Percentiles rank a stretch among this genome's conserved stretches.
These are phyloP conservation scores for Batkoa obscura DNA, from an alignment of 371 early-diverging fungal species.

Conservation along the genomic window DNA sequence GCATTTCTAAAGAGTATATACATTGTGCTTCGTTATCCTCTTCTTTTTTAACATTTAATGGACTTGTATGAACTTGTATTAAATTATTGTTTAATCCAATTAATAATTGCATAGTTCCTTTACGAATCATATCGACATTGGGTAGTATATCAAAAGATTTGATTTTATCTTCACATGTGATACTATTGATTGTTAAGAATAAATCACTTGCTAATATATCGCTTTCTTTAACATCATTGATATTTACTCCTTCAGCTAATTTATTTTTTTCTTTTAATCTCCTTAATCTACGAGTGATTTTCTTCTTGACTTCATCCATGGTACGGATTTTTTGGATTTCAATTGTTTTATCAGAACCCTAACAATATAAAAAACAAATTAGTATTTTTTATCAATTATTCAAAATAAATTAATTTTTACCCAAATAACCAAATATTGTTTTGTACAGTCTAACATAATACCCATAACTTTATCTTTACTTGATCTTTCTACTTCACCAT, in stretches of 20 bases:
- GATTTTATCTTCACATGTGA: too few species aligned
- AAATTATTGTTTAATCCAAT: slow-evolving; percentile 49
- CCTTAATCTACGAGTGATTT: slow-evolving; percentile 57
- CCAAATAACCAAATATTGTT: too few species aligned
- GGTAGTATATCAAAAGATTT: slow-evolving; percentile 7
- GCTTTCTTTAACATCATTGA: too few species aligned
- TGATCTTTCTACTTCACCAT: neutral
- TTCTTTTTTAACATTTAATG: slow-evolving; percentile 15
- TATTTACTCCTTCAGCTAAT: neutral
- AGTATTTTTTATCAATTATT: too few species aligned
- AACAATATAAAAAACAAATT: slow-evolving; percentile 38
- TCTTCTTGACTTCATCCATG: slow-evolving; percentile 57
- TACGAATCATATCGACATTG: slow-evolving; percentile 52
- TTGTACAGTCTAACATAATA: too few species aligned
- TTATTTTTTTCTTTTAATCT: slow-evolving; percentile 54
- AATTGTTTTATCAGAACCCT: slow-evolving; percentile 56
- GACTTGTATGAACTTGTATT: slow-evolving; percentile 32
- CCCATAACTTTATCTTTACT: slow-evolving; percentile 1
- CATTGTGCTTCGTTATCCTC: slow-evolving; percentile 27
- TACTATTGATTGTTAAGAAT: too few species aligned
- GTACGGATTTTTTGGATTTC: slow-evolving; percentile 65
- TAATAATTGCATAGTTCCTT: slow-evolving; percentile 29
- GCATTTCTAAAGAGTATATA: slow-evolving; percentile 47
- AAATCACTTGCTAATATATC: too few species aligned
- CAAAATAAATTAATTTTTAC: too few species aligned